These are phyloP conservation scores for Neurospora sp. DNA, from an alignment of 495 filamentous ascomycete species.

Conservation along the genomic window DNA sequence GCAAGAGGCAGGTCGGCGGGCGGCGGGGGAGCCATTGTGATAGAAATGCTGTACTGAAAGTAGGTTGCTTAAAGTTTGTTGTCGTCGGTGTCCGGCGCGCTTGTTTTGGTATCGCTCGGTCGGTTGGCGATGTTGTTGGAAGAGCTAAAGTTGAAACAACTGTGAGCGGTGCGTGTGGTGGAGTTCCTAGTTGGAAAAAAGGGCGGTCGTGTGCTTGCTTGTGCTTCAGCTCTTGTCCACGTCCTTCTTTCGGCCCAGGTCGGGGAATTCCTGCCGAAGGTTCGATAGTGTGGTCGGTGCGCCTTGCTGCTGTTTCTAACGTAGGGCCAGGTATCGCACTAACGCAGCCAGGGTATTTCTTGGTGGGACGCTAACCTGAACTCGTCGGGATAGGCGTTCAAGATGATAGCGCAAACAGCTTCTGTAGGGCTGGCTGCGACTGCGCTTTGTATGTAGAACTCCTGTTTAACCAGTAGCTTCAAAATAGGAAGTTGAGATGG, in stretches of 20 bases:
- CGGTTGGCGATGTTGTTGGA: not conserved
- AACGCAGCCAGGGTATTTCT: not conserved
- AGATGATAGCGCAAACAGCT: not conserved
- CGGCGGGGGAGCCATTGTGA: constrained; percentile 70
- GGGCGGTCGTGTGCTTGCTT: not conserved
- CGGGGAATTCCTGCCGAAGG: not conserved
- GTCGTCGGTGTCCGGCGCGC: not conserved
- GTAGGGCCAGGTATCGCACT: not conserved
- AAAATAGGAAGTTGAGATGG: not conserved
- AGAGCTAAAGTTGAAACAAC: not conserved
- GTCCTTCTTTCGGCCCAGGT: not conserved
- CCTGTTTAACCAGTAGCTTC: not conserved
- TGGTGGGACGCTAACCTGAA: not conserved
- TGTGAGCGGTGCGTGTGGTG: not conserved
- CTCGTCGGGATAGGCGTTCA: not conserved
- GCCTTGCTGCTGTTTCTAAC: not conserved
- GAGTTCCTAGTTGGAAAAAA: not conserved
- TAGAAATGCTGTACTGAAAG: not conserved
- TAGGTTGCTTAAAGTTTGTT: not conserved
- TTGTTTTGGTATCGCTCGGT: not conserved
- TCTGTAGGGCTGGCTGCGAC: not conserved
- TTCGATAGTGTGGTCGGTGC: not conserved
- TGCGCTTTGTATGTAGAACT: not conserved
- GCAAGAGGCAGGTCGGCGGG: constrained; percentile 55
- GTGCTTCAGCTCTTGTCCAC: not conserved